These are phyloP conservation scores for Boletus rubroflammeus DNA, from an alignment of 768 basidiomycete species.

Conservation along the genomic window DNA sequence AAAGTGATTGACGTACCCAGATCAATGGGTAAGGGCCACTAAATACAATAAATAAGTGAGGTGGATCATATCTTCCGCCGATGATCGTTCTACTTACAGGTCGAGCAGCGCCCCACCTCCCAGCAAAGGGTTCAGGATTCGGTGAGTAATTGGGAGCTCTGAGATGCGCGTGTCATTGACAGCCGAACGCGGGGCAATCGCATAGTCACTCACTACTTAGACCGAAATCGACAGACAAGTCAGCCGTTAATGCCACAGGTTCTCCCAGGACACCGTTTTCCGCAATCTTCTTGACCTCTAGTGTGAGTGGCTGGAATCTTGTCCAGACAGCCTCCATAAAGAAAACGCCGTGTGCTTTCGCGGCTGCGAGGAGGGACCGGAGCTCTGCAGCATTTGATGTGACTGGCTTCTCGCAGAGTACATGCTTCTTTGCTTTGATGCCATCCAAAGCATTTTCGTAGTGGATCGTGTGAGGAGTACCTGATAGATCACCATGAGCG, in stretches of 20 bases:
- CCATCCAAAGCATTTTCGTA: slow-evolving; percentile 74
- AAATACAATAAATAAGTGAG: slow-evolving; percentile 5
- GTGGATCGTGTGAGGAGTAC: slow-evolving; percentile 84
- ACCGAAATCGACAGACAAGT: slow-evolving; percentile 69
- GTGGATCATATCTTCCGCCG: neutral
- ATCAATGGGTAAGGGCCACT: slow-evolving; percentile 82
- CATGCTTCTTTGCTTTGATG: slow-evolving; percentile 76
- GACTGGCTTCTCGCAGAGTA: slow-evolving; percentile 87
- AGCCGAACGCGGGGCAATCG: neutral
- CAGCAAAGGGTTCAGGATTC: slow-evolving; percentile 74
- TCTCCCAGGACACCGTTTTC: slow-evolving; percentile 63
- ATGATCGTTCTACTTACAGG: slow-evolving; percentile 48
- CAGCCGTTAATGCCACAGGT: slow-evolving; percentile 67
- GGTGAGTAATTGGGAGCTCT: slow-evolving; percentile 67
- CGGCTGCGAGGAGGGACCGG: slow-evolving; percentile 65
- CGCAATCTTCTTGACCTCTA: slow-evolving; percentile 60
- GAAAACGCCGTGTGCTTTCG: slow-evolving; percentile 77
- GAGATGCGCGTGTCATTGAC: neutral
- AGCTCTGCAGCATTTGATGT: slow-evolving; percentile 76
- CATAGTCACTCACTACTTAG: slow-evolving; percentile 47
- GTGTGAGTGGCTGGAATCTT: slow-evolving; percentile 67
- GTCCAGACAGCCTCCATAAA: slow-evolving; percentile 95
- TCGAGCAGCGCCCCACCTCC: slow-evolving; percentile 85
- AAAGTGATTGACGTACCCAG: slow-evolving; percentile 48
- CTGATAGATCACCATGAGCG: slow-evolving; percentile 33